phyloP scores from a whole-genome alignment of 1,284 basidiomycete genomes.

The Cutaneotrichosporon spelunceum region DNA sequence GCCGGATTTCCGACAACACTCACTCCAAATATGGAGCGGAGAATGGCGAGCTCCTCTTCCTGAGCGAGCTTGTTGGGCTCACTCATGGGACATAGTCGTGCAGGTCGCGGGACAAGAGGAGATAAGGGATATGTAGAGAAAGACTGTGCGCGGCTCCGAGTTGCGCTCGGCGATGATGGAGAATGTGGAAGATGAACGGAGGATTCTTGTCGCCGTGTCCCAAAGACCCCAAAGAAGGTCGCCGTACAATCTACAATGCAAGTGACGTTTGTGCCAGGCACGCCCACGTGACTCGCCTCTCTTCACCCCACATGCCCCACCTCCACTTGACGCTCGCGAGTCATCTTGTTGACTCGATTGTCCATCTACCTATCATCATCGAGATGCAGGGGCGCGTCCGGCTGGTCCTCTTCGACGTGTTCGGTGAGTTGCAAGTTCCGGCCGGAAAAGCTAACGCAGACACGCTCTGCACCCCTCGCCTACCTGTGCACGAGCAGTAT shows the following conservation, averaged over 20 bases:
- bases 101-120: neutral
- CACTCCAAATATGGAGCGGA: slow-evolving; percentile 46
- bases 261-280: neutral
- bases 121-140: neutral
- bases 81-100: slow-evolving; percentile 35
- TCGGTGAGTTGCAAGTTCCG: slow-evolving; percentile 32
- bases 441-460: slow-evolving; percentile 27
- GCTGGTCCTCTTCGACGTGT: slow-evolving; percentile 51
- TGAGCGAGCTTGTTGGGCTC: slow-evolving; percentile 43
- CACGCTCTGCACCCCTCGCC: slow-evolving; percentile 49
- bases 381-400: slow-evolving; percentile 30
- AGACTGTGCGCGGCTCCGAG: slow-evolving; percentile 11
- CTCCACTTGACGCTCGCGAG: neutral
- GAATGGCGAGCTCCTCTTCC: slow-evolving; percentile 47
- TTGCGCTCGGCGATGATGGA: too few species aligned
- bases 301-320: neutral
- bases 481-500: slow-evolving; percentile 51
- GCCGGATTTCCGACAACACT: slow-evolving; percentile 3
- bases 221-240: neutral
- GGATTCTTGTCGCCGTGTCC: neutral
- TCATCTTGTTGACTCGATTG: neutral
- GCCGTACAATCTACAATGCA: too few species aligned
- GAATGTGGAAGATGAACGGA: too few species aligned
- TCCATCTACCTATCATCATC: neutral
- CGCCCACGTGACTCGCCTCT: neutral